These are phyloP conservation scores for Abrus precatorius DNA, from an alignment of 306 rosid genomes.

Conservation along the genomic window DNA sequence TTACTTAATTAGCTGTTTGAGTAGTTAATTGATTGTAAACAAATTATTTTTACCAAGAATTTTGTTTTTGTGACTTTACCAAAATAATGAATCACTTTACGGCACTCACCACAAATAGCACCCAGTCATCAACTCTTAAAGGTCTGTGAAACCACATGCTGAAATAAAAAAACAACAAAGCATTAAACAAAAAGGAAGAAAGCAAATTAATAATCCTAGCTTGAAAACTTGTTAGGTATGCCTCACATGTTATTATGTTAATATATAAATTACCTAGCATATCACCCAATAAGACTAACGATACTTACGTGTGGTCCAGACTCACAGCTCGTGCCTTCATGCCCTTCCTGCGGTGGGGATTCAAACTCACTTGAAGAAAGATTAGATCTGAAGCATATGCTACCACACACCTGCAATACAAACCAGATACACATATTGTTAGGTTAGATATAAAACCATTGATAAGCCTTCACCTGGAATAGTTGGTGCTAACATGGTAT, in stretches of 20 bases:
- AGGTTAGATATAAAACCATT: conserved; percentile 23
- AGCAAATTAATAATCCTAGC: conserved; percentile 18
- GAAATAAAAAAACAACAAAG: conserved; percentile 44
- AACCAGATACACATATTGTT: conserved; percentile 9
- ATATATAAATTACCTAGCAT: conserved; percentile 31
- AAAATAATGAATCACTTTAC: conserved; percentile 13
- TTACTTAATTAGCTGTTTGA: conserved; percentile 14
- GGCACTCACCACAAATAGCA: conserved; percentile 76
- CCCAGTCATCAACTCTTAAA: conserved; percentile 93
- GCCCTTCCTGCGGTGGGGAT: conserved; percentile 81
- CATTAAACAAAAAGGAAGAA: conserved; percentile 11
- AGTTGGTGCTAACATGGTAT: conserved; percentile 20
- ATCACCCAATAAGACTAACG: conserved; percentile 4
- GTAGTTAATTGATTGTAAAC: conserved; percentile 27
- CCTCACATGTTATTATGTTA: conserved; percentile 23
- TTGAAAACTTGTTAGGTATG: conserved; percentile 19
- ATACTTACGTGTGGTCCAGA: conserved; percentile 94
- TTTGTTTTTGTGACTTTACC: neutral
- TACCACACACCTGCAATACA: conserved; percentile 83
- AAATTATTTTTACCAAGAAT: conserved; percentile 13
- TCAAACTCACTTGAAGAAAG: conserved; percentile 76
- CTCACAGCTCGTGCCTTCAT: conserved; percentile 75
- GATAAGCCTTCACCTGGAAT: conserved; percentile 6
- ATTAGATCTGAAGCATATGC: conserved; percentile 91
- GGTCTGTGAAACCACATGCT: conserved; percentile 96